Base-by-base conservation (phyloP, 257 asterid species). In the Verbascum thapsus region DNA sequence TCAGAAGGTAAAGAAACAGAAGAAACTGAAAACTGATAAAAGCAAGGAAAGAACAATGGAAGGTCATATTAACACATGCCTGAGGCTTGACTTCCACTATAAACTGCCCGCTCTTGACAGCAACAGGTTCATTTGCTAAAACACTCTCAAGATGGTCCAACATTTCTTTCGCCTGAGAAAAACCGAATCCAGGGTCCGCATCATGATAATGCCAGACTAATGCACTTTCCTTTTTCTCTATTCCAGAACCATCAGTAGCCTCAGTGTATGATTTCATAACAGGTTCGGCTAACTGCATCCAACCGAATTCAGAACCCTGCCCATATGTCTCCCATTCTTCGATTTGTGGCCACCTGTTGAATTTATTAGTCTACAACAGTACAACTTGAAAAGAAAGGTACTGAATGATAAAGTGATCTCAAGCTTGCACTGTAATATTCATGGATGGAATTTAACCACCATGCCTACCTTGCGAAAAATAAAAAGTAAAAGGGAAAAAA, bases 51-150 rank as follows among this genome's bases (percentile, higher is more conserved):
- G 50, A 12, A 8, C 32, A 1, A 39, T 22, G 26, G 40, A 0
- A 6, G 4, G 2, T 9, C 44, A 12, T 34, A 34, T 53, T 30
- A 37, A 58, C 30, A 65, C 87, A 8, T 78, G 53, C 97, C 97
- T 90, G 96, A 38, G 97, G 97, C 74, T 90, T 90, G 66, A 90
- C 95, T 83, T 90, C 97, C 19, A 90, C 97, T 23, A 90, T 90
- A 56, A 63, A 79, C 75, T 90, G 97, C 22, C 97, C 97, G 10
- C 97, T 83, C 72, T 87, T 90, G 53, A 90, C 97, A 19, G 96
- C 83, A 53, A 90, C 97, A 9, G 97, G 96, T 64, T 90, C 97
- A 61, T 90, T 90, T 53, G 96, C 96, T 74, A 90, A 73, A 69
- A 87, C 96, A 69, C 95, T 87, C 78, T 90, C 97, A 8, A 90